phyloP scores from a whole-genome alignment of 768 basidiomycete species.

The Chiua virens region DNA sequence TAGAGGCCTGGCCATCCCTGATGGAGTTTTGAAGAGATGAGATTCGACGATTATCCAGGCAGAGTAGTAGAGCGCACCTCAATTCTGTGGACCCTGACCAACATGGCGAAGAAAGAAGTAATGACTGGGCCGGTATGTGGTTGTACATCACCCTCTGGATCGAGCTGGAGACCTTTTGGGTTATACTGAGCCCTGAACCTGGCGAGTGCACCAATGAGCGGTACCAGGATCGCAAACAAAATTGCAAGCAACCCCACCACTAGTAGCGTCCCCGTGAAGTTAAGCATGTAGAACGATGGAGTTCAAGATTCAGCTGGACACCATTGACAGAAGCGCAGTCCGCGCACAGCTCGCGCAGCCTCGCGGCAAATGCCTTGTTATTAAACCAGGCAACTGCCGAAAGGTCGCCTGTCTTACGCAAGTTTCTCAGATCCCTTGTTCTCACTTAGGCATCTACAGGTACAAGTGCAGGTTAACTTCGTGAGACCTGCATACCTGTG shows the following conservation, averaged over 20 bases:
- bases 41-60: neutral
- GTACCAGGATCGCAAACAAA: conserved; percentile 60
- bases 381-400: conserved; percentile 17
- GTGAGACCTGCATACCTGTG: no score
- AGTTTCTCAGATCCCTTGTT: no score
- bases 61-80: conserved; percentile 49
- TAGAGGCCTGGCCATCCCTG: conserved; percentile 73
- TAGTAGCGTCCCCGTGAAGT: conserved; percentile 40
- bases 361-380: conserved; percentile 34
- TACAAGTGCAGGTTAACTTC: no score
- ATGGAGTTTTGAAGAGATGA: conserved; percentile 7
- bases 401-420: conserved; percentile 13
- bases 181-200: conserved; percentile 84
- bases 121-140: conserved; percentile 80
- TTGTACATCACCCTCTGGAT: conserved; percentile 72
- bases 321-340: neutral
- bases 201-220: conserved; percentile 67
- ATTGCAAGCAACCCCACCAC: conserved; percentile 46
- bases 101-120: conserved; percentile 72
- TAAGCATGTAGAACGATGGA: conserved; percentile 27
- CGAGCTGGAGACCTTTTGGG: conserved; percentile 79
- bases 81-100: conserved; percentile 63
- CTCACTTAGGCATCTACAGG: no score
- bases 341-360: no score
- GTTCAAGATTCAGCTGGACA: no score